phyloP scores from a whole-genome alignment of 352 stramenopile genomes.

The Pythium brassicae region DNA sequence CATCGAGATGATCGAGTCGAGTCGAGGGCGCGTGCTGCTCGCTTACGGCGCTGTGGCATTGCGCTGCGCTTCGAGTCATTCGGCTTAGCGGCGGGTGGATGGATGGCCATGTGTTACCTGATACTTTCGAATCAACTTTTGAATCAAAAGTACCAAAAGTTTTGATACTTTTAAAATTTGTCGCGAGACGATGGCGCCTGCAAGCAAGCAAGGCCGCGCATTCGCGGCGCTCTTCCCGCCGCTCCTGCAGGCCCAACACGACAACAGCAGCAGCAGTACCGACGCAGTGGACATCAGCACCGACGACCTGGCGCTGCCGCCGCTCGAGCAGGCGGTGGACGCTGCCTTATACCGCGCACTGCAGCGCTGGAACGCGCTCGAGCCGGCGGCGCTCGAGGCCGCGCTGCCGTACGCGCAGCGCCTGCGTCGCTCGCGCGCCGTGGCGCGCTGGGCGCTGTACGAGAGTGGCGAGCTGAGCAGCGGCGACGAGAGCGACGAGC shows the following conservation, averaged over 20 bases:
- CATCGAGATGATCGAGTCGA: too few species aligned
- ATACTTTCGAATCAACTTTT: too few species aligned
- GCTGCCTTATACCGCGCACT: constrained; percentile 49
- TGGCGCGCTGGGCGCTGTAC: constrained; percentile 49
- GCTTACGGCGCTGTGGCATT: too few species aligned
- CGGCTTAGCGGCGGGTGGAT: too few species aligned
- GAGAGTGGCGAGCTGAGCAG: constrained; percentile 21
- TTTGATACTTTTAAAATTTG: too few species aligned
- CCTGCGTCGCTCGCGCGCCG: constrained; percentile 51
- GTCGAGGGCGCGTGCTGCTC: too few species aligned
- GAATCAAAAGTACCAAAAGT: too few species aligned
- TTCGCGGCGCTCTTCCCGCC: constrained; percentile 49
- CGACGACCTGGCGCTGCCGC: constrained; percentile 38
- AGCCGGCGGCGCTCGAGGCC: constrained; percentile 40
- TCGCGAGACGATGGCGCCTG: neutral
- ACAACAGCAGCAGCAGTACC: constrained; percentile 2
- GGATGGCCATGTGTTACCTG: too few species aligned
- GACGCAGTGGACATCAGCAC: constrained; percentile 46
- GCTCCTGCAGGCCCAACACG: constrained; percentile 19
- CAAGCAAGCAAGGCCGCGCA: neutral
- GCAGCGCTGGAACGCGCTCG: constrained; percentile 53
- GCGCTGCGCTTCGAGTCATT: too few species aligned
- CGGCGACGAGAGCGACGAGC: constrained; percentile 16
- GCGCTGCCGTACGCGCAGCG: constrained; percentile 52
- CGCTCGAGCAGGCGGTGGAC: constrained; percentile 59